phyloP scores from a whole-genome alignment of 768 basidiomycete genomes.

The Boletus insuetus region DNA sequence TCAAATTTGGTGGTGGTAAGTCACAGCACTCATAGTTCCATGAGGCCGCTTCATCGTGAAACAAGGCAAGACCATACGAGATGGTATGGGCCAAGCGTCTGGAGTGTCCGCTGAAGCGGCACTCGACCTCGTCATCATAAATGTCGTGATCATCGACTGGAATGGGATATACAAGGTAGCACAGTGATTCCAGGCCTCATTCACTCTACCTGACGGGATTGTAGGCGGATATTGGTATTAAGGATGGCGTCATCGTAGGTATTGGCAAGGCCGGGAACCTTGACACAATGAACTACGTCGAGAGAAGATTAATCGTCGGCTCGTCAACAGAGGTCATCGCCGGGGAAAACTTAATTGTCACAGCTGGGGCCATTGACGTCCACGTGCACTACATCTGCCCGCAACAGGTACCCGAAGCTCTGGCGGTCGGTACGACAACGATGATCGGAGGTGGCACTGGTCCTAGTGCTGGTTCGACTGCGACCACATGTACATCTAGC shows the following conservation, averaged over 20 bases:
- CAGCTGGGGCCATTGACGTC: conserved; percentile 88
- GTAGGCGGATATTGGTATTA: conserved; percentile 94
- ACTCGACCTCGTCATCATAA: conserved; percentile 93
- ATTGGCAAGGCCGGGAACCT: conserved; percentile 99
- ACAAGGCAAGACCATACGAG: conserved; percentile 89
- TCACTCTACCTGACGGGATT: neutral
- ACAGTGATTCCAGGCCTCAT: neutral
- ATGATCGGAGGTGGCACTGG: conserved; percentile 97
- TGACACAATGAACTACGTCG: conserved; percentile 82
- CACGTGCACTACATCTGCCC: conserved; percentile 97
- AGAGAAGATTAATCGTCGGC: conserved; percentile 73
- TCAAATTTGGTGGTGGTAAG: conserved; percentile 94
- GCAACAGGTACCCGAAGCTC: conserved; percentile 84
- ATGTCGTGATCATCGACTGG: conserved; percentile 93
- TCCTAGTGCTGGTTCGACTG: conserved; percentile 83
- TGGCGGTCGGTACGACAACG: conserved; percentile 83
- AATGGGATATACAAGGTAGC: conserved; percentile 88
- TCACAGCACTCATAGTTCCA: conserved; percentile 2
- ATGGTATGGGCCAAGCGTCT: conserved; percentile 95
- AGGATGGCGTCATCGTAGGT: conserved; percentile 73
- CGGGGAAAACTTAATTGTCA: conserved; percentile 91
- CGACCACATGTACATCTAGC: conserved; percentile 90
- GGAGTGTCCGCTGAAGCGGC: conserved; percentile 57
- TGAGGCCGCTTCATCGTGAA: neutral
- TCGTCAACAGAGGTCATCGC: conserved; percentile 95